Conservation (phyloP, 345 rosid genomes). For the Eucalyptus marginata region DNA sequence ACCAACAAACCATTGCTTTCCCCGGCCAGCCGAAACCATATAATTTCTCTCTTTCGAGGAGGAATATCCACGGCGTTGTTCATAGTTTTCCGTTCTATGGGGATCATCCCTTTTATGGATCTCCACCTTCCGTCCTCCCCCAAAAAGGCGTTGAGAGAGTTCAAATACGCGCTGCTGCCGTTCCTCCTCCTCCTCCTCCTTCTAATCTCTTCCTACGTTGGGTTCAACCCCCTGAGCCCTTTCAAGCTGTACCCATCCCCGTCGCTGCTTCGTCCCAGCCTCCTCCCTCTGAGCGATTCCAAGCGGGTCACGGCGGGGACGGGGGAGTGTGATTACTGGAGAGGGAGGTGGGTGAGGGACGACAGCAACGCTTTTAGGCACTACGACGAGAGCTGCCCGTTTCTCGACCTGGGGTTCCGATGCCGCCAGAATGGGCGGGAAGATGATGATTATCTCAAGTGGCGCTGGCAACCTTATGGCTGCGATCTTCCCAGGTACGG, state of each 20-base stretch:
- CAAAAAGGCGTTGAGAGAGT: neutral
- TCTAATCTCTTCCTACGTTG: slow-evolving; percentile 18
- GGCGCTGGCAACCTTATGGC: slow-evolving; percentile 88
- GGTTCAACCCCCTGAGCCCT: slow-evolving; percentile 4
- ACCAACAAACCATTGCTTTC: neutral
- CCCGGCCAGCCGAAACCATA: neutral
- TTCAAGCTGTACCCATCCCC: neutral
- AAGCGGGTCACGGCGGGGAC: neutral
- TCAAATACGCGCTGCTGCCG: neutral
- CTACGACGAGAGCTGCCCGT: slow-evolving; percentile 57
- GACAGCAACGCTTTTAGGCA: slow-evolving; percentile 1
- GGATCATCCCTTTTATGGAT: slow-evolving; percentile 14
- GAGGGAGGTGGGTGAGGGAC: slow-evolving; percentile 64
- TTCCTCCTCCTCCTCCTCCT: slow-evolving; percentile 13
- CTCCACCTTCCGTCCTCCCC: neutral
- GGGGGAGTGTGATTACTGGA: slow-evolving; percentile 36
- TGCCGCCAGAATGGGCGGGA: slow-evolving; percentile 54
- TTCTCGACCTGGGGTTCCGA: slow-evolving; percentile 78
- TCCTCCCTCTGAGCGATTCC: neutral
- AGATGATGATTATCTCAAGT: slow-evolving; percentile 45
- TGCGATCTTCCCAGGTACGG: slow-evolving; percentile 71
- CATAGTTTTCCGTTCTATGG: neutral
- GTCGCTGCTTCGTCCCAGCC: neutral
- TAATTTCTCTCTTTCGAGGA: neutral
- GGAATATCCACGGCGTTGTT: neutral